A percentile compares a stretch with the other conserved stretches of the same genome.
Evolutionary conservation across 345 rosid genomes (phyloP).

Genomic region (Citrus sp.): DNA sequence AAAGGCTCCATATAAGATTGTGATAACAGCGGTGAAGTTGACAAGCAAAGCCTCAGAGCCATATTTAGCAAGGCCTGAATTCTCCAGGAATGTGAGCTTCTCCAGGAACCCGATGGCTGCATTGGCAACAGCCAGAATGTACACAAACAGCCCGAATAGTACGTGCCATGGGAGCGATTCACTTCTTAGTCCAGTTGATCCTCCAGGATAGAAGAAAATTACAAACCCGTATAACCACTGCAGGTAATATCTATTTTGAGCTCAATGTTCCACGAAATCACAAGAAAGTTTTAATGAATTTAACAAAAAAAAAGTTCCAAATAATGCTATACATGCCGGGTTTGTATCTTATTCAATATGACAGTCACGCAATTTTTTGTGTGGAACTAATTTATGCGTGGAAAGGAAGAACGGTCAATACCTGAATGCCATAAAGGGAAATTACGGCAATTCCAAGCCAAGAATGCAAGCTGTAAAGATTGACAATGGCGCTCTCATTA

Average conservation of each 20-base stretch:
- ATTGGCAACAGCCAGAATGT: conserved; percentile 55
- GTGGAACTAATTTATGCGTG: neutral
- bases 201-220: conserved; percentile 81
- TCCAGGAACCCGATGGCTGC: conserved; percentile 77
- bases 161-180: conserved; percentile 73
- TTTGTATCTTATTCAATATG: neutral
- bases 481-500: conserved; percentile 69
- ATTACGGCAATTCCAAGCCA: conserved; percentile 88
- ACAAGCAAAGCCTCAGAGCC: conserved; percentile 83
- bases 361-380: neutral
- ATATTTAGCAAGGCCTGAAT: conserved; percentile 61
- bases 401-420: conserved; percentile 13
- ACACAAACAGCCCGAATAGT: conserved; percentile 55
- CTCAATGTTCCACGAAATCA: neutral
- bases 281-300: neutral
- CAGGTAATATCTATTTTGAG: conserved; percentile 3
- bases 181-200: conserved; percentile 39
- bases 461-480: conserved; percentile 93
- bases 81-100: conserved; percentile 89
- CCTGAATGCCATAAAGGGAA: conserved; percentile 85
- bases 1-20: conserved; percentile 65
- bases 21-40: conserved; percentile 77
- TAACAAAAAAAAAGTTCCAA: too few species aligned
- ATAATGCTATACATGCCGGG: neutral
- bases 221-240: conserved; percentile 80